Base-by-base conservation (phyloP, 2,329 filamentous ascomycete species). In the Madurella mycetomatis region DNA sequence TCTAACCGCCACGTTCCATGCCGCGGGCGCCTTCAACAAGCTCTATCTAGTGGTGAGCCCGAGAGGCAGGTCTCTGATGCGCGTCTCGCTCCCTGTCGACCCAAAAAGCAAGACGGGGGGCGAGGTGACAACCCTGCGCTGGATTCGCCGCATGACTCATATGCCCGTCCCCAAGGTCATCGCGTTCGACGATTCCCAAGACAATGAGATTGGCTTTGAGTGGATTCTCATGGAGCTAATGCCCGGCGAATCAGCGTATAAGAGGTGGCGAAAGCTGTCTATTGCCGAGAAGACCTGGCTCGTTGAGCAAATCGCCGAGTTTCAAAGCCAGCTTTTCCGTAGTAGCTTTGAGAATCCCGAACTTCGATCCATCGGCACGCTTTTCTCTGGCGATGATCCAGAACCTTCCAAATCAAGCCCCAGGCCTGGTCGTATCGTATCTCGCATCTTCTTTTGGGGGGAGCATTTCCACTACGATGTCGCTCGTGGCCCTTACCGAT, bases 161-260 rank as follows among this genome's bases (percentile, higher is more conserved):
- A 62, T 72, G 2, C 70, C 66, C 0, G 65, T 73, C 0, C 64
- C 71, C 1, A 53, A 59, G 1, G 61, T 73, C 17, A 18, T 71
- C 17, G 66, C 65, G 0, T 72, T 60, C 32, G 65, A 71, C 43
- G 60, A 66, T 19, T 61, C 56, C 5, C 50, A 43, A 15, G 49
- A 63, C 7, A 72, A 71, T 43, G 60, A 65, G 16, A 62, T 73
- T 34, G 69, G 68, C 1, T 71, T 68, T 34, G 70, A 73, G 62
- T 74, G 70, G 70, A 71, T 73, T 7, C 53, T 73, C 18, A 70
- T 73, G 66, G 64, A 62, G 40, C 37, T 61, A 9, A 56, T 67
- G 56, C 47, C 61, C 12, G 69, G 68, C 1, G 53, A 19, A 9
- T 54, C 64, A 7, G 58, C 57, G 1, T 48, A 62, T 59, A 39